Evolutionary conservation across 768 basidiomycete species (phyloP).

Genomic region (Hemileccinum rubropunctum): DNA sequence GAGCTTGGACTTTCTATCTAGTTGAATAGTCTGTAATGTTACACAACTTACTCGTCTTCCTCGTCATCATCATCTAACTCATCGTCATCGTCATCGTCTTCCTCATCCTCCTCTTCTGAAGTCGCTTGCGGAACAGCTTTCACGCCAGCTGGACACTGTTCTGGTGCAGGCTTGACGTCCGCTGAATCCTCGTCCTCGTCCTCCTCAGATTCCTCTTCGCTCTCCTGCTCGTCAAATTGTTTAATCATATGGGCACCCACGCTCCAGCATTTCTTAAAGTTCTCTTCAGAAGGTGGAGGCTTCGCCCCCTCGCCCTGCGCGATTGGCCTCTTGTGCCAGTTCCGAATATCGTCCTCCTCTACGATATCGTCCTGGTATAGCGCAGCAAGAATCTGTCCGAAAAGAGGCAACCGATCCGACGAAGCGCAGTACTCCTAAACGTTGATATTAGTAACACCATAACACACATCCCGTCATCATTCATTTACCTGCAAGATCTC

Average conservation of each 20-base stretch:
- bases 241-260: slow-evolving; percentile 74
- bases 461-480: neutral
- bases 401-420: slow-evolving; percentile 64
- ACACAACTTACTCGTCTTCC: slow-evolving; percentile 7
- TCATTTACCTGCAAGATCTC: slow-evolving; percentile 69
- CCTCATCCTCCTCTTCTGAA: neutral
- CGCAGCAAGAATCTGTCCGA: slow-evolving; percentile 81
- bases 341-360: slow-evolving; percentile 85
- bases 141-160: neutral
- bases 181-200: slow-evolving; percentile 20
- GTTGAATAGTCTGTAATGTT: slow-evolving; percentile 4
- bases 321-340: slow-evolving; percentile 67
- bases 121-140: neutral
- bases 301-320: slow-evolving; percentile 52
- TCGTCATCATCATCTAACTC: neutral
- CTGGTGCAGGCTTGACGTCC: slow-evolving; percentile 2
- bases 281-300: slow-evolving; percentile 43
- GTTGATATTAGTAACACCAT: neutral
- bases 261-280: slow-evolving; percentile 65
- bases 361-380: slow-evolving; percentile 92
- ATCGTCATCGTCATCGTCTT: slow-evolving; percentile 3
- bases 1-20: slow-evolving; percentile 4
- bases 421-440: slow-evolving; percentile 61
- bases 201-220: slow-evolving; percentile 42
- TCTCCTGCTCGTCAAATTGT: slow-evolving; percentile 79